Percentiles rank a stretch among this genome's conserved stretches.
Conservation (phyloP, 768 basidiomycete genomes). For the Leccinum disarticulatum region DNA sequence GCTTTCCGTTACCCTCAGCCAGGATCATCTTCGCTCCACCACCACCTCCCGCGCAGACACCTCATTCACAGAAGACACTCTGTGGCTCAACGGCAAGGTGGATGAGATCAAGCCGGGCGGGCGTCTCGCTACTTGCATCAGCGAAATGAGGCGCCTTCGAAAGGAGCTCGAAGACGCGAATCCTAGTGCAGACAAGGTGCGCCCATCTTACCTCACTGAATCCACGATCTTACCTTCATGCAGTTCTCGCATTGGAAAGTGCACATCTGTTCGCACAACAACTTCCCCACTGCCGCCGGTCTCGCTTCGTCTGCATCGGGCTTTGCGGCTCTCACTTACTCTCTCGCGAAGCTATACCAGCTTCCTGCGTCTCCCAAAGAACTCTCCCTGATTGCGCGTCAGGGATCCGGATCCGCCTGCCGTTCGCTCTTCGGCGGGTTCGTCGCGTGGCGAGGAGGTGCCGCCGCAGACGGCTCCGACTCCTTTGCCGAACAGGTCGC, state of each 20-base stretch:
- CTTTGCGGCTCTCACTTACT: constrained; percentile 91
- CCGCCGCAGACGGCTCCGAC: constrained; percentile 68
- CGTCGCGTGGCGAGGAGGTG: constrained; percentile 82
- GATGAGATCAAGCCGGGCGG: constrained; percentile 85
- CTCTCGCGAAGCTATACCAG: constrained; percentile 81
- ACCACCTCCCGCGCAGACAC: constrained; percentile 88
- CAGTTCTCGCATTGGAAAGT: constrained; percentile 49
- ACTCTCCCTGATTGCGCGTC: constrained; percentile 92
- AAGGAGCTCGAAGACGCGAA: constrained; percentile 72
- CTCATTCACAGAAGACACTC: constrained; percentile 67
- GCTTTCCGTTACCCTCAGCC: constrained; percentile 95
- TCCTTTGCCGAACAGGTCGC: constrained; percentile 88
- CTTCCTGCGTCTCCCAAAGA: constrained; percentile 76
- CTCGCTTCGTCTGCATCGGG: constrained; percentile 97
- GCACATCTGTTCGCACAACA: constrained; percentile 94
- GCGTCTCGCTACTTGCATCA: constrained; percentile 80
- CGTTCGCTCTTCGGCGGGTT: constrained; percentile 96
- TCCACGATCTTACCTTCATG: constrained; percentile 1
- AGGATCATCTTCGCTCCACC: constrained; percentile 92
- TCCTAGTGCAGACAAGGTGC: constrained; percentile 63
- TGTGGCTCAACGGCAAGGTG: constrained; percentile 95
- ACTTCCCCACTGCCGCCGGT: constrained; percentile 98
- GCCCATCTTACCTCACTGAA: neutral
- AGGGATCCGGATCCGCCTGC: constrained; percentile 97
- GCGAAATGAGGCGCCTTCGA: constrained; percentile 80